A percentile compares a stretch with the other conserved stretches of the same genome.
These are phyloP conservation scores for Phytophthora constricta DNA, from an alignment of 352 stramenopile species.

Conservation along the genomic window DNA sequence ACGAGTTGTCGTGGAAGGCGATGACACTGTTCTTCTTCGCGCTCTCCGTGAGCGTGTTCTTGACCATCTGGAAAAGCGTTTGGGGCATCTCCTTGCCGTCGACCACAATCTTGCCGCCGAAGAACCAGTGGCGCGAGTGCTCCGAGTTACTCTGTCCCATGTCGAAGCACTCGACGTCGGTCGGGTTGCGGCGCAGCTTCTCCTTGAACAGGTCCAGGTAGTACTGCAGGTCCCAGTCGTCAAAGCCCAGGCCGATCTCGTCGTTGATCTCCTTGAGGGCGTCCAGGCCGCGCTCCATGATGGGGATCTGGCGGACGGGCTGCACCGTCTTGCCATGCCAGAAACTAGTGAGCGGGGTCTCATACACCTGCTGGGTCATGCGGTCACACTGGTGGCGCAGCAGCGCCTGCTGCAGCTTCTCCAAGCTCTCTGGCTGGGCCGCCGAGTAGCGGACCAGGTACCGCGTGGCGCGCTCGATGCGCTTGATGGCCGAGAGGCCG, in stretches of 20 bases:
- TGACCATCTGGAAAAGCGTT: conserved; percentile 99
- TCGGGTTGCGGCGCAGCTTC: conserved; percentile 97
- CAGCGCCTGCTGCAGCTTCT: conserved; percentile 58
- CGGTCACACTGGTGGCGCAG: conserved; percentile 89
- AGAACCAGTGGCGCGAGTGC: conserved; percentile 99
- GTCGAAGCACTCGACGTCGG: conserved; percentile 99
- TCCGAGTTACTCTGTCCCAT: conserved; percentile 99
- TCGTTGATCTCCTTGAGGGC: conserved; percentile 97
- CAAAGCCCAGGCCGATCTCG: conserved; percentile 96
- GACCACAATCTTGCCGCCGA: conserved; percentile 98
- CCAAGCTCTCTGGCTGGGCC: conserved; percentile 43
- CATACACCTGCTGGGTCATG: conserved; percentile 99
- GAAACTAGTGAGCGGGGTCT: conserved; percentile 90
- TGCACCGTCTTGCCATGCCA: conserved; percentile 83
- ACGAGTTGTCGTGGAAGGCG: conserved; percentile 99
- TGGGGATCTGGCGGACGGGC: conserved; percentile 91
- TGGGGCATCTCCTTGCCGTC: conserved; percentile 96
- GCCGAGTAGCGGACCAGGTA: conserved; percentile 85
- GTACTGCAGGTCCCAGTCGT: conserved; percentile 99
- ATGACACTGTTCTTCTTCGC: conserved; percentile 96
- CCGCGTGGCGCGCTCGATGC: conserved; percentile 94
- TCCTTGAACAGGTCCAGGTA: conserved; percentile 98
- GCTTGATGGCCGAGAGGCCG: conserved; percentile 87
- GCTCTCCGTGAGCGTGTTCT: conserved; percentile 94
- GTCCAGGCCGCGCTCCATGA: conserved; percentile 94